Evolutionary conservation across 495 filamentous ascomycete species (phyloP).

Genomic region (Hyaloscypha bicolor): DNA sequence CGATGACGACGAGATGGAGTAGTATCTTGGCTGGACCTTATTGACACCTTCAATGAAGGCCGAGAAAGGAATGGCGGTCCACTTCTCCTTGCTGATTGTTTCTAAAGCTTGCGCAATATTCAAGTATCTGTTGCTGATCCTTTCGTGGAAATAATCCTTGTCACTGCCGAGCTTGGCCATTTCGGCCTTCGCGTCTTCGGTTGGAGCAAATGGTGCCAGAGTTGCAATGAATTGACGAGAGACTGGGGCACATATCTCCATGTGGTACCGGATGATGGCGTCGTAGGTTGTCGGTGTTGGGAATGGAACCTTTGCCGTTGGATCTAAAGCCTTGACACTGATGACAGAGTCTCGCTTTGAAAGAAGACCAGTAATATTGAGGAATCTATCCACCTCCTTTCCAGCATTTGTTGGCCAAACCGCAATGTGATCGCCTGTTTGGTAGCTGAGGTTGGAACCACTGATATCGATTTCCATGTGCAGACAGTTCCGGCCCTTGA

Average conservation of each 20-base stretch:
- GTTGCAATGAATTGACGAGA: constrained; percentile 94
- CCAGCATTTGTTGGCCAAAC: constrained; percentile 97
- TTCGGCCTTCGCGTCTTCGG: constrained; percentile 79
- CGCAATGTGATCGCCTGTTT: constrained; percentile 96
- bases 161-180: constrained; percentile 87
- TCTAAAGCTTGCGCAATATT: constrained; percentile 92
- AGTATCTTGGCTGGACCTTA: constrained; percentile 97
- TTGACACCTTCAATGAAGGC: constrained; percentile 90
- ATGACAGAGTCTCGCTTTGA: constrained; percentile 83
- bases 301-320: constrained; percentile 96
- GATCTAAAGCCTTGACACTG: constrained; percentile 88
- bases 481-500: constrained; percentile 91
- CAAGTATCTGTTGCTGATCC: constrained; percentile 77
- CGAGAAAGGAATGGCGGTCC: constrained; percentile 88
- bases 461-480: constrained; percentile 96
- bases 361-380: constrained; percentile 73
- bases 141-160: constrained; percentile 95
- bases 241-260: constrained; percentile 94
- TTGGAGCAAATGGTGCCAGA: constrained; percentile 87
- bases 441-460: constrained; percentile 84
- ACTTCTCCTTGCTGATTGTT: constrained; percentile 69
- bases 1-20: constrained; percentile 98
- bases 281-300: constrained; percentile 97
- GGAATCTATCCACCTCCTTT: constrained; percentile 87
- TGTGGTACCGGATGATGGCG: constrained; percentile 90